Evolutionary conservation across 768 basidiomycete genomes (phyloP), one percentile per base, ranked within the genome.

Genomic region (Macrolepiota dolichaula): DNA sequence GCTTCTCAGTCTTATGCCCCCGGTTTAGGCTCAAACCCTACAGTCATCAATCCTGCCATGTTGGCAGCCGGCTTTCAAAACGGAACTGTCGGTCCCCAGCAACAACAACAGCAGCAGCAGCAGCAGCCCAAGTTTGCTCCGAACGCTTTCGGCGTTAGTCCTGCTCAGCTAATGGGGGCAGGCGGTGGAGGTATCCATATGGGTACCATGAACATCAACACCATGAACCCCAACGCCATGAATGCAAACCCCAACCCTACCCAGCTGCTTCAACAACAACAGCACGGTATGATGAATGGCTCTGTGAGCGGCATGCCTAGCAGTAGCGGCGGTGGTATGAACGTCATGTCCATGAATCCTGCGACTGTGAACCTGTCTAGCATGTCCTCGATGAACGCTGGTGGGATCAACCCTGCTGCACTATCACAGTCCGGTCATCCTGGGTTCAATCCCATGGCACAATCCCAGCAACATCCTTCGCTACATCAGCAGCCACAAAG

Each of bases 391-490:
- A 60, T 53, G 51, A 40, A 27, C 24, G 49, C 51, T 52, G 32
- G 59, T 46, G 59, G 59, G 13, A 60, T 60, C 29, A 60, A 60
- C 52, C 59, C 59, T 17, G 51, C 59, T 53, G 29, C 59, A 51
- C 38, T 60, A 35, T 60, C 59, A 13, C 57, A 59, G 32, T 25
- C 51, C 35, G 51, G 52, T 44, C 42, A 60, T 52, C 40, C 51
- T n/a, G 59, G 59, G 17, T 60, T 65, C 35, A 66, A 66, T 57
- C 62, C 62, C 36, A 57, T 53, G 40, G 51, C 40, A 6, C 59
- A 60, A 37, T 60, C 59, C n/a, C 59, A 50, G 47, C 59, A 50
- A 46, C 71, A 64, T 60, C 67, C 38, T 59, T 64, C 54, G 56
- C 73, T 15, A 56, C 61, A 56, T 42, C 70, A 62, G 44, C 65